Evolutionary conservation across 1,284 basidiomycete species (phyloP), one percentile per base, ranked within the genome.

Genomic region (Fomitopsis schrenkii): DNA sequence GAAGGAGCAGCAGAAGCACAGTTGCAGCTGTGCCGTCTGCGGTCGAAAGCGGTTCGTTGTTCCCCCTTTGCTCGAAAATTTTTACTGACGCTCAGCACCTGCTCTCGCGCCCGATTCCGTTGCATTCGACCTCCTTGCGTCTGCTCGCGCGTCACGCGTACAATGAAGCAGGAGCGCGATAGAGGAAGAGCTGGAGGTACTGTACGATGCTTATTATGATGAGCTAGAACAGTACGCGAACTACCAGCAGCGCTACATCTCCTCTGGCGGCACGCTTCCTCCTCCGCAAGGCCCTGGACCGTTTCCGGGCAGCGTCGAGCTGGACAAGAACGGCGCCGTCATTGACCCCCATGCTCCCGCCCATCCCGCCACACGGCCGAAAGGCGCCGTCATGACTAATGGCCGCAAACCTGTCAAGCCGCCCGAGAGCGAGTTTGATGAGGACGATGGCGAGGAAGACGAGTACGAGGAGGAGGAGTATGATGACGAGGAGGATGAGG

Each of bases 171-270:
- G 93, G 68, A 88, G 91, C 80, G 95, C 96, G 70, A 98, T 99
- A 80, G 97, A 98, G 83, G 93, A 95, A 80, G 97, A 99, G 83
- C 89, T 99, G 76, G 94, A 98, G 82, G 93, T 95, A 81, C 89
- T 98, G 78, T 98, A 99, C 84, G 95, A 97, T 83, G 94, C 95
- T 80, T 99, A 99, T 86, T 98, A 98, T 85, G 94, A 97, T 77
- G 96, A 98, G 83, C 90, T 99, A 80, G 94, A 98, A 84, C 90
- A 93, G 81, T 98, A 98, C 84, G 96, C 95, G 76, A 91, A 94
- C 78, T 93, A 96, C 79, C 94, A 98, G 83, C 91, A 95, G 84
- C 92, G 90, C 76, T 95, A 94, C 78, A 90, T 91, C 70, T 88
- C 87, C 68, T 91, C 90, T 69, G 91, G 90, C 72, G 91, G 92